Evolutionary conservation across 192 early-diverging fungal species (phyloP).

Genomic region (Mortierella antarctica): DNA sequence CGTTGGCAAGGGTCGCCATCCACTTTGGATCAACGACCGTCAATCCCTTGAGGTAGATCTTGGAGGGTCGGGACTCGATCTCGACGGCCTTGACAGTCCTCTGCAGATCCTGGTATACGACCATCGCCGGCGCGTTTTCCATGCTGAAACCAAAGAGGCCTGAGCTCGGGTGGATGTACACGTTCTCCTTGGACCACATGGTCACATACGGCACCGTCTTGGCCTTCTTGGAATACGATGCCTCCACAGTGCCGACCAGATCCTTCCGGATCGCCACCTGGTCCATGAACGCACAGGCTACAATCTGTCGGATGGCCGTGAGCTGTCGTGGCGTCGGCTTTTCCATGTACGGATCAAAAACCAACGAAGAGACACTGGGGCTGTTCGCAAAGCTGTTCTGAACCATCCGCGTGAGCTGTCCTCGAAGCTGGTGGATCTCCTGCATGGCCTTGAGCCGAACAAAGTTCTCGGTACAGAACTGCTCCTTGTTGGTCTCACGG

Average conservation of each 20-base stretch:
- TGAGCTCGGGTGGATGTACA: constrained; percentile 79
- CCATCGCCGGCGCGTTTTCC: constrained; percentile 71
- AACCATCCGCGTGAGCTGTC: constrained; percentile 79
- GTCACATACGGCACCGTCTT: constrained; percentile 69
- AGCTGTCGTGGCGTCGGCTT: constrained; percentile 67
- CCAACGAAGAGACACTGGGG: constrained; percentile 27
- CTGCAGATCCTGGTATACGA: constrained; percentile 80
- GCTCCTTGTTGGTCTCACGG: constrained; percentile 69
- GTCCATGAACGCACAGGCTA: constrained; percentile 92
- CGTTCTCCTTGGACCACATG: constrained; percentile 82
- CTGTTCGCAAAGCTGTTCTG: constrained; percentile 67
- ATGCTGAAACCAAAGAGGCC: constrained; percentile 63
- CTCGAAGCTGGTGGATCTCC: constrained; percentile 82
- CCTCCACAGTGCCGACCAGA: constrained; percentile 68
- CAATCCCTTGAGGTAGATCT: constrained; percentile 62
- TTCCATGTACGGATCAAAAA: constrained; percentile 52
- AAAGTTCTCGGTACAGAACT: constrained; percentile 86
- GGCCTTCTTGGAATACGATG: constrained; percentile 58
- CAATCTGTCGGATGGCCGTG: constrained; percentile 84
- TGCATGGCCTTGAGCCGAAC: constrained; percentile 78
- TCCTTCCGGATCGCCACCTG: constrained; percentile 90
- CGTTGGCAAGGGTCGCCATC: constrained; percentile 81
- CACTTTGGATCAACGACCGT: constrained; percentile 83
- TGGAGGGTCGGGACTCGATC: constrained; percentile 42
- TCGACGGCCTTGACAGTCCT: constrained; percentile 61